Conservation (phyloP, 1,284 basidiomycete genomes). For the Leccinum pseudoinsigne region DNA sequence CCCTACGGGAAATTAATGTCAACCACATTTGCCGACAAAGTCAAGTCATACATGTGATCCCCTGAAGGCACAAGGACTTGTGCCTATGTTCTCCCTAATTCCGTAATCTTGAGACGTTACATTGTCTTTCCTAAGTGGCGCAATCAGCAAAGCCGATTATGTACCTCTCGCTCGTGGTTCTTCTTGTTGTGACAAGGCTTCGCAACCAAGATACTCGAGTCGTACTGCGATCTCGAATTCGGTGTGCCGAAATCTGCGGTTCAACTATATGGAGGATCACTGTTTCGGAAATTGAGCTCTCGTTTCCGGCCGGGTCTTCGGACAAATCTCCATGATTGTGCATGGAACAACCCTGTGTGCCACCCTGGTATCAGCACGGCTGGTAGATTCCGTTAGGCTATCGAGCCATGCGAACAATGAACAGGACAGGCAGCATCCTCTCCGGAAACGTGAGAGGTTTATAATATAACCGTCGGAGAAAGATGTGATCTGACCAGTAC, state of each 20-base stretch:
- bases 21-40: background rate
- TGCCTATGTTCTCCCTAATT: conserved; percentile 31
- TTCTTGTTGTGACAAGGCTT: background rate
- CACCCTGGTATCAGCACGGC: background rate
- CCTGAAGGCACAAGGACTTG: conserved; percentile 56
- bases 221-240: background rate
- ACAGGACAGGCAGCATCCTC: conserved; percentile 55
- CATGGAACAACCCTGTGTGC: background rate
- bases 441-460: conserved; percentile 53
- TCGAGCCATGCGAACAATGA: conserved; percentile 63
- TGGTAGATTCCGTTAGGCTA: conserved; percentile 45
- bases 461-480: conserved; percentile 39
- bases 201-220: background rate
- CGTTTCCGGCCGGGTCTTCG: background rate
- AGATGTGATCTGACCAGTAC: background rate
- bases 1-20: conserved; percentile 36
- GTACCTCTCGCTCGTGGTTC: background rate
- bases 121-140: background rate
- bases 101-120: background rate
- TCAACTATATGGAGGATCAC: background rate
- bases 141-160: background rate
- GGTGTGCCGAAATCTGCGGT: background rate
- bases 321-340: background rate
- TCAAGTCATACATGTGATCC: conserved; percentile 49
- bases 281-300: background rate